Conservation (phyloP, 257 asterid species). For the Euphrasia confusa region DNA sequence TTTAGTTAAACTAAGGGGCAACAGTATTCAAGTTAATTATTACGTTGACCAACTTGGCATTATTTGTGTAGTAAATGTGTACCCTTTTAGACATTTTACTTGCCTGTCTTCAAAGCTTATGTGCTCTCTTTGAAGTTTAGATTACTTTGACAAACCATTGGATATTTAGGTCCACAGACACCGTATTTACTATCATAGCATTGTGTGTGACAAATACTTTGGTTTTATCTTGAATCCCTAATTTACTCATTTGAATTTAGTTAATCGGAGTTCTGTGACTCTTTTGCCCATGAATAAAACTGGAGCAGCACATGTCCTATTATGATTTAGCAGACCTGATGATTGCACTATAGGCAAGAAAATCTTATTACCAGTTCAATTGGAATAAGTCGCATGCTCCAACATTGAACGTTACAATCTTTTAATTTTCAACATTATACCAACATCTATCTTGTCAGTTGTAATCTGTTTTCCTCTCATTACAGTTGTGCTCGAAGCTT, state of each 20-base stretch:
- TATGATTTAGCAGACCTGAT: background rate
- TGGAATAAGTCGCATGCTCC: background rate
- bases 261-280: conserved; percentile 9
- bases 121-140: background rate
- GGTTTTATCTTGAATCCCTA: background rate
- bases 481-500: conserved; percentile 17
- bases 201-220: background rate
- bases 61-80: too few relatives aligned
- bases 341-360: background rate
- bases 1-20: background rate
- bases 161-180: background rate
- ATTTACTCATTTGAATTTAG: background rate
- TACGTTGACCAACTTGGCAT: background rate
- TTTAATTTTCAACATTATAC: conserved; percentile 7
- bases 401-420: conserved; percentile 14
- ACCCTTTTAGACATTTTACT: background rate
- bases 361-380: background rate
- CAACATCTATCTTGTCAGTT: conserved; percentile 10
- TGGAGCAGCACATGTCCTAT: background rate
- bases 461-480: conserved; percentile 1
- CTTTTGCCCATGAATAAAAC: conserved; percentile 3
- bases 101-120: conserved; percentile 13
- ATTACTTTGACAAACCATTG: background rate
- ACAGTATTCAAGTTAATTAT: conserved; percentile 8
- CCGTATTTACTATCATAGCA: background rate